Conservation (phyloP, 2,329 filamentous ascomycete species). For the Magnaporthiopsis incrustans region DNA sequence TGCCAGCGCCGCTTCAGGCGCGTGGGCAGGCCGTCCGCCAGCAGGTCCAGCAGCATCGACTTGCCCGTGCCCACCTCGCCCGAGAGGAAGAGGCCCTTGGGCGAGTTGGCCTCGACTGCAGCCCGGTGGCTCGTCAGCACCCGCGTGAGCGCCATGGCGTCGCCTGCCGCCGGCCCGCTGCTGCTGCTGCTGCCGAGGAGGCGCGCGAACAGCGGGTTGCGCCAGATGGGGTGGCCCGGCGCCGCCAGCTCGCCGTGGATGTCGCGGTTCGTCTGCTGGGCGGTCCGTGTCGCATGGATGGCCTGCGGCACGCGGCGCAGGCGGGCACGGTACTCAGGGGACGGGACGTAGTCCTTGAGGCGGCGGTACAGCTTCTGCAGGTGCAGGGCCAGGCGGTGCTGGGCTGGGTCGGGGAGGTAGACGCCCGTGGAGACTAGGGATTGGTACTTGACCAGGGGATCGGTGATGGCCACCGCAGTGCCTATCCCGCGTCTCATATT, state of each 20-base stretch:
- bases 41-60: conserved; percentile 74
- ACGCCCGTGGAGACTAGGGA: conserved; percentile 58
- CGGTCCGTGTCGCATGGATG: conserved; percentile 27
- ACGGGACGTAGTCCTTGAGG: conserved; percentile 71
- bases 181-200: conserved; percentile 36
- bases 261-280: conserved; percentile 22
- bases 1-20: conserved; percentile 69
- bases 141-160: conserved; percentile 57
- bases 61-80: conserved; percentile 80
- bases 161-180: conserved; percentile 23
- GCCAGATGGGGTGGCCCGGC: conserved; percentile 46
- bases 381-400: conserved; percentile 67
- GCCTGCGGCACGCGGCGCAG: conserved; percentile 50
- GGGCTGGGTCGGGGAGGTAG: conserved; percentile 61
- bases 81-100: conserved; percentile 67
- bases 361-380: conserved; percentile 68
- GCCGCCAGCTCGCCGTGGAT: conserved; percentile 36
- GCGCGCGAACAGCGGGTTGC: conserved; percentile 50
- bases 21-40: conserved; percentile 71
- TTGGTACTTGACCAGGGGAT: conserved; percentile 70
- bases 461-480: conserved; percentile 52
- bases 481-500: not conserved
- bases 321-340: conserved; percentile 58
- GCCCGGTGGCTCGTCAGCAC: conserved; percentile 64
- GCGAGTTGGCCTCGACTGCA: conserved; percentile 63